A percentile compares a stretch with the other conserved stretches of the same genome.
These are phyloP conservation scores for Pichia sp. DNA, from an alignment of 1,139 yeast genomes.

Conservation along the genomic window DNA sequence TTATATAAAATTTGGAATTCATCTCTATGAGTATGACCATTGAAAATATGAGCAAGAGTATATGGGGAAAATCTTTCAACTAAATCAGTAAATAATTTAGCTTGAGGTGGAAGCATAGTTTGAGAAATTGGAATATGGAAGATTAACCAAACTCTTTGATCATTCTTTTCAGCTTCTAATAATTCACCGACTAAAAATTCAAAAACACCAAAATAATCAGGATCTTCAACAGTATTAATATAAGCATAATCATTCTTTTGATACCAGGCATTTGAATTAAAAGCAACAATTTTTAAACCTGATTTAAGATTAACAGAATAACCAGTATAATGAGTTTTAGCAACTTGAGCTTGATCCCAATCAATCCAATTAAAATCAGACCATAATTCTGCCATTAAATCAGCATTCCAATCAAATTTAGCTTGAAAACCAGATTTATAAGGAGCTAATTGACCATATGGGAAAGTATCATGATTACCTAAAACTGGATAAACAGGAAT, in stretches of 20 bases:
- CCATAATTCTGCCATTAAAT: constrained; percentile 58
- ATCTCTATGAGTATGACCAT: constrained; percentile 69
- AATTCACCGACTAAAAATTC: constrained; percentile 57
- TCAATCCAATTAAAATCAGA: constrained; percentile 40
- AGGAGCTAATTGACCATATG: constrained; percentile 65
- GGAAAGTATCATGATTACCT: constrained; percentile 72
- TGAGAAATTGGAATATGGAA: constrained; percentile 62
- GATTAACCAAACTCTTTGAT: constrained; percentile 64
- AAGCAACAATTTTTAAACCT: constrained; percentile 56
- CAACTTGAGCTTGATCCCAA: constrained; percentile 30
- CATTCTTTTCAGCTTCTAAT: constrained; percentile 47
- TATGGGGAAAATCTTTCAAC: constrained; percentile 63
- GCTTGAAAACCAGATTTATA: constrained; percentile 40
- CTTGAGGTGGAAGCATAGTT: constrained; percentile 59
- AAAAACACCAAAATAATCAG: constrained; percentile 62
- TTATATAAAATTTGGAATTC: constrained; percentile 52
- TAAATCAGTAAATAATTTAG: constrained; percentile 49
- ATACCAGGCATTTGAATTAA: constrained; percentile 65
- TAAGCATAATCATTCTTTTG: constrained; percentile 58
- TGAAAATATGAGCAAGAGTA: constrained; percentile 62
- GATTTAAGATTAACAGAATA: constrained; percentile 50
- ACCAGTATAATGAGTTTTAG: constrained; percentile 52
- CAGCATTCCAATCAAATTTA: constrained; percentile 53
- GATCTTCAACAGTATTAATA: constrained; percentile 43
- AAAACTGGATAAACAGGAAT: constrained; percentile 59